These are phyloP conservation scores for Chaetomiaceae sp. DNA, from an alignment of 2,329 filamentous ascomycete species.

Conservation along the genomic window DNA sequence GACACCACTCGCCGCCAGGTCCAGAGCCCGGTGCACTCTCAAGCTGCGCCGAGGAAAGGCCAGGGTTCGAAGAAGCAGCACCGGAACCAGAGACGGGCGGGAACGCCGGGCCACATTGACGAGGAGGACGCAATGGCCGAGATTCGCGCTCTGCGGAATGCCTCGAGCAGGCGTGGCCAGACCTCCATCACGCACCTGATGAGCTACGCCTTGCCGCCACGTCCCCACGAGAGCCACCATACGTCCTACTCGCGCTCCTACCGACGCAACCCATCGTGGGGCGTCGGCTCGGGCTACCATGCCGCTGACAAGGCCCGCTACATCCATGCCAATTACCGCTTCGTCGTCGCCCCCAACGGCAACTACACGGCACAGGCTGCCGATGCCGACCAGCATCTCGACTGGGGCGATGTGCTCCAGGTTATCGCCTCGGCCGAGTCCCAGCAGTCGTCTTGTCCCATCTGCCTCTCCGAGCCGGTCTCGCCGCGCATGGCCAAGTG, in stretches of 20 bases:
- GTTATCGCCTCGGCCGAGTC: slow-evolving; percentile 87
- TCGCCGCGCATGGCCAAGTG: slow-evolving; percentile 96
- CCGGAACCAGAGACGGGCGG: slow-evolving; percentile 71
- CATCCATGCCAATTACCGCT: slow-evolving; percentile 94
- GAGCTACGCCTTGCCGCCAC: slow-evolving; percentile 78
- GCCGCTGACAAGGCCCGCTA: slow-evolving; percentile 85
- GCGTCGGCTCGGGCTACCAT: slow-evolving; percentile 83
- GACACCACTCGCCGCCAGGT: slow-evolving; percentile 48
- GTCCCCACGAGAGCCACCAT: slow-evolving; percentile 57
- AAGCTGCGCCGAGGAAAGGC: slow-evolving; percentile 61
- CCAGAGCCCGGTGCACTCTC: slow-evolving; percentile 32
- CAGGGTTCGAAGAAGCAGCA: slow-evolving; percentile 79
- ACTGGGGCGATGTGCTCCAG: slow-evolving; percentile 88
- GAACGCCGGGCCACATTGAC: slow-evolving; percentile 39
- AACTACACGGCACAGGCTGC: slow-evolving; percentile 75
- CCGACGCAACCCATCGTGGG: slow-evolving; percentile 74
- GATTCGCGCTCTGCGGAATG: slow-evolving; percentile 56
- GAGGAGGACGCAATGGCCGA: slow-evolving; percentile 89
- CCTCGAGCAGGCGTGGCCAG: slow-evolving; percentile 76
- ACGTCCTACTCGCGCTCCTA: slow-evolving; percentile 51
- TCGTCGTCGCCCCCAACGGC: slow-evolving; percentile 80
- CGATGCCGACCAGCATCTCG: slow-evolving; percentile 83
- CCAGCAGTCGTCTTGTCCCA: slow-evolving; percentile 84
- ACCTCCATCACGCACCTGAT: slow-evolving; percentile 96
- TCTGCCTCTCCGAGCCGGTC: slow-evolving; percentile 87